Evolutionary conservation across 352 stramenopile genomes (phyloP), one percentile per base, ranked within the genome.

Genomic region (Phytopythium ostracodes): DNA sequence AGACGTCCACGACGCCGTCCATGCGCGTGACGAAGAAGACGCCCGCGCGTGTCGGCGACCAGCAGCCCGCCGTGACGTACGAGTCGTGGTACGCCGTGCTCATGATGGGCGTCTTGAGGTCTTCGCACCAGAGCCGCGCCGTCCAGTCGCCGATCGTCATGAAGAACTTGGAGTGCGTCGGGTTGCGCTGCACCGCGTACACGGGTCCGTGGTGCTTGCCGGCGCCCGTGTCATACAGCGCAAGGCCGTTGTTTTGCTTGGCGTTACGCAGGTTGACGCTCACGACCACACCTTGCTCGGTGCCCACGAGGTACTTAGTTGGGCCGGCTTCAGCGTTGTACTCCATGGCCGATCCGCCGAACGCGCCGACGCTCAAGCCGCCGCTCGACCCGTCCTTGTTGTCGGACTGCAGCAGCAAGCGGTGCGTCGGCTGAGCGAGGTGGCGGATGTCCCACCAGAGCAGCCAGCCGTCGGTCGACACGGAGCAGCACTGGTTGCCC

Each of bases 91-190:
- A 99, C 35, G 92, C 96, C 0, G 96, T 99, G 65, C 91, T 99
- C 85, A 99, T 98, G 72, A 99, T 98, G 14, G 96, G 96, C 38
- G 94, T 98, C 70, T 98, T 98, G 52, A 98, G 73, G 67, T 99
- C 96, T 54, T 99, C 96, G 59, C 92, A 96, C 96, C 96, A 99
- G 56, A 99, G 86, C 27, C 91, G 81, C 51, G 96, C 94, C 17
- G 94, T 98, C 96, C 96, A 99, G 76, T 99, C 96, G 20, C 96
- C 96, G 31, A 99, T 92, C 15, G 95, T 98, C 76, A 99, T 88
- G 76, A 99, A 99, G 66, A 98, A 99, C 69, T 99, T 98, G 75
- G 96, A 97, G 70, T 99, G 92, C n/a, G 87, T 97, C 38, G 96
- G 96, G 67, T 99, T 99, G 27, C 96, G 86, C 72, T 98, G 92